phyloP scores from a whole-genome alignment of 495 filamentous ascomycete genomes.

The Neurospora sp. region DNA sequence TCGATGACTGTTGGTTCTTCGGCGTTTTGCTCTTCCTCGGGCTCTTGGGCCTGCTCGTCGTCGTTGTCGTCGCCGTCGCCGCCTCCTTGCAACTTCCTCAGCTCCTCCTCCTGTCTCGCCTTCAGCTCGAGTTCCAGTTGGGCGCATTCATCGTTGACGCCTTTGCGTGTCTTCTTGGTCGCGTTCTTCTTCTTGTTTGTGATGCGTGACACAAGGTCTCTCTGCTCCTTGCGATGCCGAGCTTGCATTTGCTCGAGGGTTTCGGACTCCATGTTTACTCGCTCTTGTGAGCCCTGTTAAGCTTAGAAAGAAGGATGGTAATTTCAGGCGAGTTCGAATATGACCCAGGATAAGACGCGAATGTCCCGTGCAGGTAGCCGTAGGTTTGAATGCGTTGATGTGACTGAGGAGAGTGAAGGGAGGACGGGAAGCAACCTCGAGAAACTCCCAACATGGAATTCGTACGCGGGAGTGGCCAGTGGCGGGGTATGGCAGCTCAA shows the following conservation, averaged over 20 bases:
- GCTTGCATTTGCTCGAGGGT: slow-evolving; percentile 64
- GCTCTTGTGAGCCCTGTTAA: not conserved
- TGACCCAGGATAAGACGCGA: not conserved
- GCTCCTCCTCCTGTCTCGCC: slow-evolving; percentile 56
- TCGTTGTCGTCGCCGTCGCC: slow-evolving; percentile 3
- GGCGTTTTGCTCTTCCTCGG: not conserved
- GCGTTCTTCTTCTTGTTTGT: slow-evolving; percentile 94
- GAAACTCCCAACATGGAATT: not conserved
- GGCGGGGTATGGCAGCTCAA: not conserved
- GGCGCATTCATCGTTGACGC: slow-evolving; percentile 75
- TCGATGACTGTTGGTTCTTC: not conserved
- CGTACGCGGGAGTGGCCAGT: not conserved
- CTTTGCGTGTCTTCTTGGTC: slow-evolving; percentile 90
- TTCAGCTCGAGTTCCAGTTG: slow-evolving; percentile 59
- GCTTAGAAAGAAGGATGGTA: not conserved
- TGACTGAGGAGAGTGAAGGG: not conserved
- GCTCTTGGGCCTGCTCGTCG: not conserved
- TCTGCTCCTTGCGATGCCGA: slow-evolving; percentile 79
- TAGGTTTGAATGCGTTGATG: not conserved
- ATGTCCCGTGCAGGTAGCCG: not conserved
- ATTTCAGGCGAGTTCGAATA: not conserved
- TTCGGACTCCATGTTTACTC: slow-evolving; percentile 22
- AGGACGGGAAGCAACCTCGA: not conserved
- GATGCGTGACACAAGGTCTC: slow-evolving; percentile 71
- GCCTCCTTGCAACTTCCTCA: slow-evolving; percentile 43